Percentiles rank a stretch among this genome's conserved stretches.
Evolutionary conservation across 2,329 filamentous ascomycete species (phyloP).

Genomic region (Pseudocercospora ulei): DNA sequence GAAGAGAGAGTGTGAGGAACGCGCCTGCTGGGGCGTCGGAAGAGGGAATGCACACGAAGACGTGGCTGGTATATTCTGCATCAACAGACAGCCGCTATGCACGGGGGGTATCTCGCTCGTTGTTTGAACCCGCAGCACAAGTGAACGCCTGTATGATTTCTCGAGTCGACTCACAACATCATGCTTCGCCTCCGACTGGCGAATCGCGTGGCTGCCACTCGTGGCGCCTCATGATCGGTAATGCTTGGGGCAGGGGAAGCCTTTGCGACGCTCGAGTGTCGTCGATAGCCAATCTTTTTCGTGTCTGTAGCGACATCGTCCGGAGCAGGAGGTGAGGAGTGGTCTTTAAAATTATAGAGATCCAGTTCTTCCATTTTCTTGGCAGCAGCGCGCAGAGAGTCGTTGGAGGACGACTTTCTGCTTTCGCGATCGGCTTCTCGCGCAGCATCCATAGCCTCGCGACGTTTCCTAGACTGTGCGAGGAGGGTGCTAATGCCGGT

Average conservation of each 20-base stretch:
- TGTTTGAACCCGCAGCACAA: no score
- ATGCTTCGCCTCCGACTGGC: conserved; percentile 34
- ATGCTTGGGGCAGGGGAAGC: conserved; percentile 1
- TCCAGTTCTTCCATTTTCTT: conserved; percentile 29
- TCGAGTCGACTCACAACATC: conserved; percentile 26
- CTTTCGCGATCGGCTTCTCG: conserved; percentile 5
- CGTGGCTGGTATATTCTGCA: no score
- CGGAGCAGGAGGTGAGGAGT: conserved; percentile 27
- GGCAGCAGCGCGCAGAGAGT: conserved; percentile 20
- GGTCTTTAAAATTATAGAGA: conserved; percentile 33
- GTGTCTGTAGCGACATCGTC: conserved; percentile 4
- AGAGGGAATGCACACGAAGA: no score
- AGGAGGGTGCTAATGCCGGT: conserved; percentile 14
- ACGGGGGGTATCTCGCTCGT: no score
- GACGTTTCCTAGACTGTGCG: conserved; percentile 15
- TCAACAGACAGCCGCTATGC: no score
- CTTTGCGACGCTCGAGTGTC: conserved; percentile 28
- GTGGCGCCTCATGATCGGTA: background rate
- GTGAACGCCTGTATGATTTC: no score
- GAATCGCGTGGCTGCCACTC: conserved; percentile 6
- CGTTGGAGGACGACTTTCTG: conserved; percentile 6
- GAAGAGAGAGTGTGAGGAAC: no score
- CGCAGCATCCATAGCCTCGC: conserved; percentile 11
- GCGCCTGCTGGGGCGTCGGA: no score
- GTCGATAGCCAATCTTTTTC: conserved; percentile 14